phyloP scores from a whole-genome alignment of 345 rosid genomes.

The Rhizophora mangle region DNA sequence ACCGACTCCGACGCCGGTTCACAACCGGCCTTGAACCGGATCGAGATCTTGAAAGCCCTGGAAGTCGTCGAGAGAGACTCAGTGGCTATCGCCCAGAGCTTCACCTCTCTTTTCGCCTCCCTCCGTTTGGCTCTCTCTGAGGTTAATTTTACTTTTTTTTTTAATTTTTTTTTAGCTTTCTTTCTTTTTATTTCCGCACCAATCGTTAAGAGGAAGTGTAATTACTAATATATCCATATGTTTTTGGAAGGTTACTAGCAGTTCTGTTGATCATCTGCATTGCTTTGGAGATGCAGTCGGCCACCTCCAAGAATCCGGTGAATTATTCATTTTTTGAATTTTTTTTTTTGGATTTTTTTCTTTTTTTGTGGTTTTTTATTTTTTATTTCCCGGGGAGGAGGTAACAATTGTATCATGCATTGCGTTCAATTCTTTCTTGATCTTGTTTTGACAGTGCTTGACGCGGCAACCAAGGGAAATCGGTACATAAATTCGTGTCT shows the following conservation, averaged over 20 bases:
- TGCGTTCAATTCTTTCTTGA: background rate
- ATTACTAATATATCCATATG: background rate
- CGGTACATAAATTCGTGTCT: conserved; percentile 89
- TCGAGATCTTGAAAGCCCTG: conserved; percentile 58
- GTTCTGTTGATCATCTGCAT: conserved; percentile 76
- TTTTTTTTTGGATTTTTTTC: background rate
- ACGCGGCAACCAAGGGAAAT: conserved; percentile 88
- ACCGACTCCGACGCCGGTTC: conserved; percentile 16
- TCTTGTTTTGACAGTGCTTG: conserved; percentile 50
- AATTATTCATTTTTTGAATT: background rate
- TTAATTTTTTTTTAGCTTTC: background rate
- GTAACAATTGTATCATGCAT: background rate
- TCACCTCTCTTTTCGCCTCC: conserved; percentile 73
- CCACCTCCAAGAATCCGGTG: conserved; percentile 76
- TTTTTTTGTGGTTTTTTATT: no score
- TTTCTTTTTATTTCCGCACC: background rate
- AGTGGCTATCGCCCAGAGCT: conserved; percentile 75
- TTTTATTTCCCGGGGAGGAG: background rate
- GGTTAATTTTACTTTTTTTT: conserved; percentile 32
- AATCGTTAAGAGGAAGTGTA: background rate
- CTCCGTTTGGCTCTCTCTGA: conserved; percentile 80
- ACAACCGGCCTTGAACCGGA: conserved; percentile 30
- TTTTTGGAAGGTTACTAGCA: conserved; percentile 46
- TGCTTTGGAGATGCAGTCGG: conserved; percentile 85
- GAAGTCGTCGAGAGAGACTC: conserved; percentile 86